Conservation (phyloP, 2,329 filamentous ascomycete species). For the Samsoniella hepiali region DNA sequence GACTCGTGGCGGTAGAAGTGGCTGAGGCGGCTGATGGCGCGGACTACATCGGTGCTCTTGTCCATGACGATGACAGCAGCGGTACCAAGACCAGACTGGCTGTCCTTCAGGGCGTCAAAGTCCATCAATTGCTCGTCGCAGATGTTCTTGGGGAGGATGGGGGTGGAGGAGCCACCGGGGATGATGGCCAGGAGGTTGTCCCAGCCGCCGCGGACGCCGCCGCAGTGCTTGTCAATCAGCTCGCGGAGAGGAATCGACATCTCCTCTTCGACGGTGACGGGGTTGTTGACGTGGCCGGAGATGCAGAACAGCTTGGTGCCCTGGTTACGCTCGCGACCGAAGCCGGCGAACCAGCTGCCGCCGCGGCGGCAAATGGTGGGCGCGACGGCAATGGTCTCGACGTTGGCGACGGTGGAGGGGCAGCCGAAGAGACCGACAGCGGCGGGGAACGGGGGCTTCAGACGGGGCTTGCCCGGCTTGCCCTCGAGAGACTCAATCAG, state of each 20-base stretch:
- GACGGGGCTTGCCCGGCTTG: conserved; percentile 95
- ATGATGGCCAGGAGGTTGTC: conserved; percentile 96
- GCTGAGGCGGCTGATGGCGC: conserved; percentile 85
- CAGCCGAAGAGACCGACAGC: conserved; percentile 97
- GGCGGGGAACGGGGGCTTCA: conserved; percentile 98
- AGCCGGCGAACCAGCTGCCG: conserved; percentile 86
- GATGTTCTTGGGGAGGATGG: conserved; percentile 82
- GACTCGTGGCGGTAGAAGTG: conserved; percentile 99
- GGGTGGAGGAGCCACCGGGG: conserved; percentile 93
- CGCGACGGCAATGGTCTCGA: conserved; percentile 93
- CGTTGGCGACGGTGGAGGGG: conserved; percentile 95
- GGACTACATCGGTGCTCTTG: conserved; percentile 93
- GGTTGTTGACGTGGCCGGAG: conserved; percentile 98
- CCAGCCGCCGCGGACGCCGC: conserved; percentile 94
- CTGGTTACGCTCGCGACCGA: conserved; percentile 92
- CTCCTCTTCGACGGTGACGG: conserved; percentile 96
- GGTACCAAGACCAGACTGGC: conserved; percentile 93
- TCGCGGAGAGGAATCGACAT: conserved; percentile 97
- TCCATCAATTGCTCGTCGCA: conserved; percentile 98
- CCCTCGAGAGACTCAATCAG: conserved; percentile 97
- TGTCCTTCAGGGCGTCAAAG: conserved; percentile 97
- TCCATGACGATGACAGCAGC: conserved; percentile 99
- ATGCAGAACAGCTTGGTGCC: conserved; percentile 99
- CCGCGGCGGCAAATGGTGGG: conserved; percentile 95
- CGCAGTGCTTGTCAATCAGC: conserved; percentile 97